Percentiles rank a stretch among this genome's conserved stretches.
phyloP scores from a whole-genome alignment of 768 basidiomycete species.

The Mycena venus region DNA sequence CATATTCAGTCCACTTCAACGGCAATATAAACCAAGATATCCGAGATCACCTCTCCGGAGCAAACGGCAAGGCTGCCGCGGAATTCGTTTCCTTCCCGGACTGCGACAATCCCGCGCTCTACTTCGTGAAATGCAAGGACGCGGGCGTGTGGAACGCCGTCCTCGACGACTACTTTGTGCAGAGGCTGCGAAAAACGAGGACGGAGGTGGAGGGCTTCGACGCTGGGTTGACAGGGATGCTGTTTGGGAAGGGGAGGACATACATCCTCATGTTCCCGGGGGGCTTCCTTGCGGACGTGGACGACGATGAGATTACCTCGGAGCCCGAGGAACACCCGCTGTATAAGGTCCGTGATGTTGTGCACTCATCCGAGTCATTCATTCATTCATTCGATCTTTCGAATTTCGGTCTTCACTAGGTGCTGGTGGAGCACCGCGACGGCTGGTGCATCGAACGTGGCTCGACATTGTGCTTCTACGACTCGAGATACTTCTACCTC shows the following conservation, averaged over 20 bases:
- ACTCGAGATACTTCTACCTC: constrained; percentile 18
- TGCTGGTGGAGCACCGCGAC: neutral
- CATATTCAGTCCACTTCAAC: constrained; percentile 25
- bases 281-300: constrained; percentile 14
- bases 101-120: neutral
- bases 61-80: constrained; percentile 22
- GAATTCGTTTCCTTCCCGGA: constrained; percentile 20
- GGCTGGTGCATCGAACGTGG: constrained; percentile 29
- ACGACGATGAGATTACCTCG: neutral
- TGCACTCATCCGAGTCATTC: too few species aligned
- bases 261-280: neutral
- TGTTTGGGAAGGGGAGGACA: constrained; percentile 19
- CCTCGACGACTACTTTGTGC: neutral
- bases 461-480: constrained; percentile 29
- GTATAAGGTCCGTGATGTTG: neutral
- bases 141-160: constrained; percentile 3
- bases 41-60: constrained; percentile 8
- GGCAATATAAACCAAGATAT: neutral
- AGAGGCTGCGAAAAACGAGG: neutral
- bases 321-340: constrained; percentile 9
- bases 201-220: neutral
- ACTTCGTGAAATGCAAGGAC: constrained; percentile 19
- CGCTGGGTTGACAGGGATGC: constrained; percentile 8
- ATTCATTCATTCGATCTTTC: too few species aligned
- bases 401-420: too few species aligned